Conservation (phyloP, 352 stramenopile species). For the Thalassiosira pacifica region DNA sequence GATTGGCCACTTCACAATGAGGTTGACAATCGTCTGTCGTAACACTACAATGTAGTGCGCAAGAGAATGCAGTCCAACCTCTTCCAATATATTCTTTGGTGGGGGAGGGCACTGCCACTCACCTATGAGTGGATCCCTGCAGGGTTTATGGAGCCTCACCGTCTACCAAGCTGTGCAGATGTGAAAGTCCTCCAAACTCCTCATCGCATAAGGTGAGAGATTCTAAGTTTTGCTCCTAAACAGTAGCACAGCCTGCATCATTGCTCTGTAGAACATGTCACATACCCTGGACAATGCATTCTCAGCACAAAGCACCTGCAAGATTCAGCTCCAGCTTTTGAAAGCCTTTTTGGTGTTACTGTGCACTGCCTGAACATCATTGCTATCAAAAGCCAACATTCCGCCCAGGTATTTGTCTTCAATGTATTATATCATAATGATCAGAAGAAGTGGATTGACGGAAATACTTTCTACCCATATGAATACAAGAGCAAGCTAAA, state of each 20-base stretch:
- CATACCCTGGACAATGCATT: not conserved
- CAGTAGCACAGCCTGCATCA: constrained; percentile 23
- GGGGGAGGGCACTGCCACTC: not conserved
- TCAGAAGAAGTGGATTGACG: too few relatives aligned
- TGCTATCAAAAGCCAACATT: constrained; percentile 4
- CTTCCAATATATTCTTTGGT: not conserved
- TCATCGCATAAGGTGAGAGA: not conserved
- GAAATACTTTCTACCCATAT: too few relatives aligned
- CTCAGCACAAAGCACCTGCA: not conserved
- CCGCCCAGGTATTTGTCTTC: constrained; percentile 29
- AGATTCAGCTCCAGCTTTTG: not conserved
- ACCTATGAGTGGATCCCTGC: not conserved
- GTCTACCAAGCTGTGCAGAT: constrained; percentile 11
- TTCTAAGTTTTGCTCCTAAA: constrained; percentile 35
- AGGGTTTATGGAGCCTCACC: not conserved
- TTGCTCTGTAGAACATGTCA: constrained; percentile 27
- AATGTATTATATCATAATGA: too few relatives aligned
- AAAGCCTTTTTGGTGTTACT: constrained; percentile 17
- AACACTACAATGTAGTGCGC: not conserved
- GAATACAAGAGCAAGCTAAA: too few relatives aligned
- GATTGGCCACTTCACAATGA: not conserved
- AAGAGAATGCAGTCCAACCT: not conserved
- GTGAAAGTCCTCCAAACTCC: constrained; percentile 34
- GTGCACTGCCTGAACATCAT: constrained; percentile 17
- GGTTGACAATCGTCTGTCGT: not conserved